These are phyloP conservation scores for Saccharomyces eubayanus DNA, from an alignment of 805 yeast genomes.

Conservation along the genomic window DNA sequence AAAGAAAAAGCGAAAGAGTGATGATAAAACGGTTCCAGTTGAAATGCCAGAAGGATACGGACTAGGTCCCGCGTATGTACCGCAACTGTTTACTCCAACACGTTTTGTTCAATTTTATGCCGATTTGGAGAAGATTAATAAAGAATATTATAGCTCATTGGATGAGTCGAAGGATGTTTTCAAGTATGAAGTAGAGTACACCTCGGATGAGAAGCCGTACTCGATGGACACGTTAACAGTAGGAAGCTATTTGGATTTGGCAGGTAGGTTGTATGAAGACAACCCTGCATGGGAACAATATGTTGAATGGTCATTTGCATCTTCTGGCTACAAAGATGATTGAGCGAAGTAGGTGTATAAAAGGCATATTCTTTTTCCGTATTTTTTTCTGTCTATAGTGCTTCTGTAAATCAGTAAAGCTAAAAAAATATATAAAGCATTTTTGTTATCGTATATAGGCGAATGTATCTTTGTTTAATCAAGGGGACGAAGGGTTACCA, in stretches of 20 bases:
- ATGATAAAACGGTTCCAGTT: slow-evolving; percentile 57
- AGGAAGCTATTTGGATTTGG: slow-evolving; percentile 52
- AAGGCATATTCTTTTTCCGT: neutral
- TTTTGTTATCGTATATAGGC: neutral
- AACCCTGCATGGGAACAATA: slow-evolving; percentile 49
- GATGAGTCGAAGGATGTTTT: slow-evolving; percentile 52
- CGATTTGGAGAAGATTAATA: slow-evolving; percentile 47
- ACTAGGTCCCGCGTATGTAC: slow-evolving; percentile 69
- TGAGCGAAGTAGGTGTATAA: neutral
- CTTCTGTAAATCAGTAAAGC: neutral
- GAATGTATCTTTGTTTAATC: neutral
- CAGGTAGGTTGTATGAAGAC: slow-evolving; percentile 44
- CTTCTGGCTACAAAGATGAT: slow-evolving; percentile 52
- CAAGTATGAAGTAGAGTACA: slow-evolving; percentile 56
- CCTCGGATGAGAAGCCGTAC: slow-evolving; percentile 55
- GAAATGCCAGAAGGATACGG: slow-evolving; percentile 45
- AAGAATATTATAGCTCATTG: slow-evolving; percentile 35
- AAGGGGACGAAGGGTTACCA: neutral
- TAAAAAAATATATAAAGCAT: neutral
- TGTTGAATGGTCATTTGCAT: slow-evolving; percentile 52
- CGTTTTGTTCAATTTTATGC: slow-evolving; percentile 65
- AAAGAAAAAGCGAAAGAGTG: slow-evolving; percentile 20
- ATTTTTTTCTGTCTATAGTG: neutral
- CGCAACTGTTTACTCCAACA: slow-evolving; percentile 66
- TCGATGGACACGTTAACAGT: slow-evolving; percentile 49